phyloP scores from a whole-genome alignment of 139 green algal species.

The Coccomyxa sp. region DNA sequence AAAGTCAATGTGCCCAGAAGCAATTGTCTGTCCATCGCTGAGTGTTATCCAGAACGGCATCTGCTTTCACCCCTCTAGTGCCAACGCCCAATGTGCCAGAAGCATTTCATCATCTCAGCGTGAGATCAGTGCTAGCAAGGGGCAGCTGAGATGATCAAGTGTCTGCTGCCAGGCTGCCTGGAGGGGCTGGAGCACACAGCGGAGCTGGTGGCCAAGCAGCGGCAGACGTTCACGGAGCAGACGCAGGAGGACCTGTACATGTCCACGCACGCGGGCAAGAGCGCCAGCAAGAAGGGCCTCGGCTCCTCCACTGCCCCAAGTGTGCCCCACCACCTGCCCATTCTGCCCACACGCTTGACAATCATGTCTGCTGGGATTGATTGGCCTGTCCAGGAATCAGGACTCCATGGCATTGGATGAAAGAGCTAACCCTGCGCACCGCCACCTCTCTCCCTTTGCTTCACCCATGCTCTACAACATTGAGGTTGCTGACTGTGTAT shows the following conservation, averaged over 20 bases:
- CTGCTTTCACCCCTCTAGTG: no score
- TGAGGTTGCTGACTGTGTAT: no score
- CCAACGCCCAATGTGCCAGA: no score
- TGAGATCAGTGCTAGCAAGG: no score
- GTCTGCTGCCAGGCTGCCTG: no score
- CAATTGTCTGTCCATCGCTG: no score
- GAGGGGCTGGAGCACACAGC: conserved; percentile 46
- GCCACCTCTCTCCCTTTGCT: no score
- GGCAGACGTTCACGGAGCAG: conserved; percentile 63
- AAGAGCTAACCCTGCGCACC: not conserved
- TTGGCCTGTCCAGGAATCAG: not conserved
- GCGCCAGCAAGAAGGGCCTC: conserved; percentile 38
- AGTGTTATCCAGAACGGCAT: no score
- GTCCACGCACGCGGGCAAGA: conserved; percentile 40
- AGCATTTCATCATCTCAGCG: no score
- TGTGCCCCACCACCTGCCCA: not conserved
- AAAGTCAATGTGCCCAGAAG: no score
- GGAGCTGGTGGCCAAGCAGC: conserved; percentile 3
- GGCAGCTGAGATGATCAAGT: no score
- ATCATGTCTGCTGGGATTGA: not conserved
- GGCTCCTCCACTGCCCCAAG: conserved; percentile 24
- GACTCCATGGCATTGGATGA: not conserved
- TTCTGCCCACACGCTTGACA: not conserved
- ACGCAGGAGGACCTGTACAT: conserved; percentile 48
- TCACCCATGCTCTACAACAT: no score